Conservation (phyloP, 2,329 filamentous ascomycete species). For the Zymoseptoria brevis region DNA sequence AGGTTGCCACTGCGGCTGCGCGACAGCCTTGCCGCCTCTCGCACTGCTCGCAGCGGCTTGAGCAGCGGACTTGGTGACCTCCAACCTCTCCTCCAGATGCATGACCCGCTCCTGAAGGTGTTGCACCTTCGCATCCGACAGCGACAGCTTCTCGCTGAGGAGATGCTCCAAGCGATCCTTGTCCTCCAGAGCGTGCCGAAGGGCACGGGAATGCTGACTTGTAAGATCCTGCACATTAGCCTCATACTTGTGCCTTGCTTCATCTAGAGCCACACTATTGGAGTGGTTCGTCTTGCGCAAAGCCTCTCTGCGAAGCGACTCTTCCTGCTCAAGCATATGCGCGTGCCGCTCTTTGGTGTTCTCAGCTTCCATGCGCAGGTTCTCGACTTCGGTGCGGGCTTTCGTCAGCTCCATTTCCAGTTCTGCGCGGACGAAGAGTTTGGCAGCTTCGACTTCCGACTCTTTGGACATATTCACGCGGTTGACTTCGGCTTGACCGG, state of each 20-base stretch:
- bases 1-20: neutral
- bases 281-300: slow-evolving; percentile 48
- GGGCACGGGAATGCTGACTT: slow-evolving; percentile 50
- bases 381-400: slow-evolving; percentile 67
- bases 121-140: slow-evolving; percentile 76
- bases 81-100: slow-evolving; percentile 82
- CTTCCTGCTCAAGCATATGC: slow-evolving; percentile 74
- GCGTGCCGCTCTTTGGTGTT: slow-evolving; percentile 73
- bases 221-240: slow-evolving; percentile 36
- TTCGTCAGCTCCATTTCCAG: slow-evolving; percentile 71
- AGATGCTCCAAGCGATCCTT: slow-evolving; percentile 71
- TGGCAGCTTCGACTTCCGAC: slow-evolving; percentile 72
- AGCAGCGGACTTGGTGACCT: slow-evolving; percentile 81
- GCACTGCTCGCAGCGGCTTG: slow-evolving; percentile 68
- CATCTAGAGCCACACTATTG: slow-evolving; percentile 45
- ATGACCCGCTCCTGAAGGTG: slow-evolving; percentile 78
- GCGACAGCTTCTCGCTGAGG: slow-evolving; percentile 68
- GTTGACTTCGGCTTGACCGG: slow-evolving; percentile 70
- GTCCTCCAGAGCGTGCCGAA: slow-evolving; percentile 59
- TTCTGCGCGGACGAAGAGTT: slow-evolving; percentile 70
- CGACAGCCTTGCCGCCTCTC: slow-evolving; percentile 12
- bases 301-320: slow-evolving; percentile 57
- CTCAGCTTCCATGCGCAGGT: slow-evolving; percentile 69
- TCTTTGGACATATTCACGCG: slow-evolving; percentile 72
- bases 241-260: slow-evolving; percentile 51